phyloP scores from a whole-genome alignment of 2,329 filamentous ascomycete species.

The Apiospora aurea region DNA sequence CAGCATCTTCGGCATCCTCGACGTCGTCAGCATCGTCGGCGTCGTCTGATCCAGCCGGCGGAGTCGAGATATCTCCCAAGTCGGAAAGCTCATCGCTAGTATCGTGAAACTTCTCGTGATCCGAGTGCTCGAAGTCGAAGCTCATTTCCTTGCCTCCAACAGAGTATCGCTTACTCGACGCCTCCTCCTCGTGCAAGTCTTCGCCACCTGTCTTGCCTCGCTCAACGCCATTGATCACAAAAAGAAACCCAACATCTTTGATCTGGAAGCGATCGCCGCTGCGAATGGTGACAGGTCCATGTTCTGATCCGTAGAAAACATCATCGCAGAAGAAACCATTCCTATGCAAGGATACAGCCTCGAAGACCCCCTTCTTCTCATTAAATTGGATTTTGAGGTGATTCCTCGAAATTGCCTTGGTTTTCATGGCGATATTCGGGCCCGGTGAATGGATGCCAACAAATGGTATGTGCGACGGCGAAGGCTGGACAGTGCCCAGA shows the following conservation, averaged over 20 bases:
- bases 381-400: slow-evolving; percentile 79
- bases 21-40: slow-evolving; percentile 45
- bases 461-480: slow-evolving; percentile 68
- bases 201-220: slow-evolving; percentile 65
- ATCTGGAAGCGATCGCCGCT: slow-evolving; percentile 75
- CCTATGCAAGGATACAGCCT: slow-evolving; percentile 65
- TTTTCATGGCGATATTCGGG: slow-evolving; percentile 65
- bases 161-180: slow-evolving; percentile 56
- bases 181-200: slow-evolving; percentile 58
- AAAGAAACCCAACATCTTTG: slow-evolving; percentile 72
- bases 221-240: slow-evolving; percentile 71
- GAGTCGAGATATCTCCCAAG: slow-evolving; percentile 50
- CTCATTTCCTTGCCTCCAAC: slow-evolving; percentile 74
- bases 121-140: slow-evolving; percentile 72
- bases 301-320: slow-evolving; percentile 56
- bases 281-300: slow-evolving; percentile 62
- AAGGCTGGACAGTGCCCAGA: slow-evolving; percentile 64
- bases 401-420: slow-evolving; percentile 76
- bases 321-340: slow-evolving; percentile 77
- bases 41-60: slow-evolving; percentile 43
- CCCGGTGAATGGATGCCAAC: slow-evolving; percentile 76
- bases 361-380: slow-evolving; percentile 66
- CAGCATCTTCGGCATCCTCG: slow-evolving; percentile 36
- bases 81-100: slow-evolving; percentile 62
- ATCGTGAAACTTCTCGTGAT: slow-evolving; percentile 63